phyloP scores from a whole-genome alignment of 2,329 filamentous ascomycete species.

The Pezicula radicicola region DNA sequence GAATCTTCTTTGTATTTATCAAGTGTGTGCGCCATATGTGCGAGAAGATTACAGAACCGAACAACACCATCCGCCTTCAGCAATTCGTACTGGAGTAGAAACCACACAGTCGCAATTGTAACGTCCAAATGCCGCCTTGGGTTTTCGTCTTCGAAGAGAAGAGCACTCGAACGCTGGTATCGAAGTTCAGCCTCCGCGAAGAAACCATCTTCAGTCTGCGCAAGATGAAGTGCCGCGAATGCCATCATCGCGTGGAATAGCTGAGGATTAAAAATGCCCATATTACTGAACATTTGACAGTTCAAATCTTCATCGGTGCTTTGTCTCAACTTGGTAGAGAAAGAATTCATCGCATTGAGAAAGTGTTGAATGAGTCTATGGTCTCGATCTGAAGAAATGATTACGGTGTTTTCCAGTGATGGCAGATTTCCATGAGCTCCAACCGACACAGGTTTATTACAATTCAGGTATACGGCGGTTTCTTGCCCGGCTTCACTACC shows the following conservation, averaged over 20 bases:
- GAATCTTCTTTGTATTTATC: neutral
- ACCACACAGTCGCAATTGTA: neutral
- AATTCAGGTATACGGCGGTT: too few species aligned
- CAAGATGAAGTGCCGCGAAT: neutral
- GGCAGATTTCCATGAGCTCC: too few species aligned
- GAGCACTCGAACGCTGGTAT: neutral
- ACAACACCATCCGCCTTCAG: neutral
- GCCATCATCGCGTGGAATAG: neutral
- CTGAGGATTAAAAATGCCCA: neutral
- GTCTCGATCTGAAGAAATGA: neutral
- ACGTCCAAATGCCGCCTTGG: neutral
- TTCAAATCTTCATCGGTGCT: neutral
- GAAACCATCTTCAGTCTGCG: neutral
- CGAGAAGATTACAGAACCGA: neutral
- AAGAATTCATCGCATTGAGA: neutral
- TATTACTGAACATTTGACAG: neutral
- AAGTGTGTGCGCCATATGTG: neutral
- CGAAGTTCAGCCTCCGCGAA: neutral
- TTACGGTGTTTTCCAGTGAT: too few species aligned
- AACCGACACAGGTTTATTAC: too few species aligned
- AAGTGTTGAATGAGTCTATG: neutral
- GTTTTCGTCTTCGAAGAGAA: neutral
- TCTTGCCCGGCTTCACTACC: too few species aligned
- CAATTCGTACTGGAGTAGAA: neutral
- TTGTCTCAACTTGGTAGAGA: neutral